These are phyloP conservation scores for Hypoxylon sp. DNA, from an alignment of 2,329 filamentous ascomycete genomes.

Conservation along the genomic window DNA sequence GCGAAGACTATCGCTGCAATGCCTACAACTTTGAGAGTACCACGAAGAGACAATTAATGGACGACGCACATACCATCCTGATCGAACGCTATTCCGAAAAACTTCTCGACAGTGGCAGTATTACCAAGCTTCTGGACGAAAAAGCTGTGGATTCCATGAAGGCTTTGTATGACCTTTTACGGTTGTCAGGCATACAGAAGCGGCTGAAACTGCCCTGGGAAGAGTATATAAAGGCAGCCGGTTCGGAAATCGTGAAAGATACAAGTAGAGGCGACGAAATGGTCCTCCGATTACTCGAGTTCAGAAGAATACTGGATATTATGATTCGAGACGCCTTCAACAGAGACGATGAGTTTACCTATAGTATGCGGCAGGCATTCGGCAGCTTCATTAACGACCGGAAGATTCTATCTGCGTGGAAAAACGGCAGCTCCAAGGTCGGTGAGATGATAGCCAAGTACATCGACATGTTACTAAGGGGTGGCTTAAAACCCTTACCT, in stretches of 20 bases:
- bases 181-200: slow-evolving; percentile 78
- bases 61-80: slow-evolving; percentile 79
- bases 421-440: slow-evolving; percentile 90
- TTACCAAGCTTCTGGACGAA: slow-evolving; percentile 80
- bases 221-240: slow-evolving; percentile 82
- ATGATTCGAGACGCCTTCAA: slow-evolving; percentile 84
- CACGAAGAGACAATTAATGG: slow-evolving; percentile 83
- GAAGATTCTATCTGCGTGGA: slow-evolving; percentile 79
- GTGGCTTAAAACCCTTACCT: slow-evolving; percentile 87
- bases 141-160: slow-evolving; percentile 79
- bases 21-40: slow-evolving; percentile 85
- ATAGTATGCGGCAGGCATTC: slow-evolving; percentile 87
- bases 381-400: slow-evolving; percentile 93
- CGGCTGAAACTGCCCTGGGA: slow-evolving; percentile 81
- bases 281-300: slow-evolving; percentile 84
- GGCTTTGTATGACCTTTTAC: slow-evolving; percentile 83
- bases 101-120: slow-evolving; percentile 75
- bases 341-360: slow-evolving; percentile 81
- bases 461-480: slow-evolving; percentile 88
- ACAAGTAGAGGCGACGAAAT: slow-evolving; percentile 85
- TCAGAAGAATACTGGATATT: slow-evolving; percentile 84
- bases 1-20: slow-evolving; percentile 83
- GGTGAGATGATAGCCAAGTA: slow-evolving; percentile 99
- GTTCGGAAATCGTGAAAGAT: slow-evolving; percentile 84
- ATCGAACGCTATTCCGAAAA: slow-evolving; percentile 77